Evolutionary conservation across 352 stramenopile genomes (phyloP).

Genomic region (Aphanomyces stellatus): DNA sequence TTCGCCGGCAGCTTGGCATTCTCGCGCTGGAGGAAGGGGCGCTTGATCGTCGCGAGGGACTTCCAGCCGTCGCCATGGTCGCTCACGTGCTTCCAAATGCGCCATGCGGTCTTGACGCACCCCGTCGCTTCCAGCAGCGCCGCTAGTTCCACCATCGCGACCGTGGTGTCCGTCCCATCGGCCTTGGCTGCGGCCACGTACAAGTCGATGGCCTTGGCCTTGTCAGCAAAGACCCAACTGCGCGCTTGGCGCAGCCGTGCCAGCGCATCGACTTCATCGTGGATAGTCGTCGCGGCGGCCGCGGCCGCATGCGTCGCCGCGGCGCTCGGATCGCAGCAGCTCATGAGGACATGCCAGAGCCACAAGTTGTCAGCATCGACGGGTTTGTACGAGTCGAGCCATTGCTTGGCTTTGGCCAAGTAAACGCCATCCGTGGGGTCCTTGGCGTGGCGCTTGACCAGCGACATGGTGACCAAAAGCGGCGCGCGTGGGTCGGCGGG

Average conservation of each 20-base stretch:
- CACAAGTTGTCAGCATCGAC: not conserved
- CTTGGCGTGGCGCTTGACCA: conserved; percentile 1
- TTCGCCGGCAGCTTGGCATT: not conserved
- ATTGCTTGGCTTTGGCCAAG: not conserved
- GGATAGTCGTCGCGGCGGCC: not conserved
- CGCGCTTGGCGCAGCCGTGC: not conserved
- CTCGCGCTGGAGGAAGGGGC: not conserved
- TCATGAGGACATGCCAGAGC: conserved; percentile 10
- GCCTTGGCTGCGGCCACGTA: not conserved
- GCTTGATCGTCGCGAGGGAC: not conserved
- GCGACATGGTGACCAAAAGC: not conserved
- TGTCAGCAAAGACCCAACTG: not conserved
- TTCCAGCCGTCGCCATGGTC: conserved; percentile 12
- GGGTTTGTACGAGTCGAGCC: not conserved
- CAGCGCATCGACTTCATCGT: not conserved
- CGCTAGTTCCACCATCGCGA: not conserved
- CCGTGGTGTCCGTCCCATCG: not conserved
- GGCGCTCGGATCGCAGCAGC: conserved; percentile 35
- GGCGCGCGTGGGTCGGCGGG: not conserved
- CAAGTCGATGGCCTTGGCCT: not conserved
- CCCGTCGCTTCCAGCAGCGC: not conserved
- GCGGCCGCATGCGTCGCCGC: conserved; percentile 51
- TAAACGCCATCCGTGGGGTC: not conserved
- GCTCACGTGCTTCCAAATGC: conserved; percentile 3
- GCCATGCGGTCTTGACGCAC: conserved; percentile 5